Base-by-base conservation (phyloP, 495 filamentous ascomycete genomes). In the Neurospora cerealis region DNA sequence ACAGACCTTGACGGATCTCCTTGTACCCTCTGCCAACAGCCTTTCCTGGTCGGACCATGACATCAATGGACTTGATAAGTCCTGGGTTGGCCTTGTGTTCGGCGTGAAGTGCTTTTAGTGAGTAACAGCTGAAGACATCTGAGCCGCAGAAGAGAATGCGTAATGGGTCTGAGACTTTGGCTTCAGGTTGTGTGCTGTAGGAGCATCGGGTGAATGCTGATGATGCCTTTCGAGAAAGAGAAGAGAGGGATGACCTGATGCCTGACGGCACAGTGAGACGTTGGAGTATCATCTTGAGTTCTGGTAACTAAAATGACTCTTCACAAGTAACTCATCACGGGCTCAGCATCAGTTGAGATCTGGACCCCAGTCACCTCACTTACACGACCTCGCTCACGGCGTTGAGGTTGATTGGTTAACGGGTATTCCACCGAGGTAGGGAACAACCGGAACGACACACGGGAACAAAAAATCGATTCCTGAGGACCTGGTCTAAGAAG, bases 101-200 rank as follows among this genome's bases (percentile, higher is more conserved):
- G 3, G 79, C 76, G 78, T 92, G 82, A 66, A 99, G 83, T 28
- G 92, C 92, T 70, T 85, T 84, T 69, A 99, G 86, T 3, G 94
- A 93, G 42, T 88, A 88, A 78, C 91, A 91, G 82, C 95, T 97
- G 82, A 98, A 97, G 7, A 92, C 86, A 79, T 99, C 96, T 13
- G 96, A 96, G 36, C 96, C 96, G 80, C 94, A 98, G 83, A 97
- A 99, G 21, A 99, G 89, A 70, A 99, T 93, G n/a, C 91, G 88
- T 37, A 99, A 86, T 2, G 93, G 93, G 10, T 86, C 81, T 0
- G 83, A 84, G 21, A 21, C 62, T 41, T 76, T 81, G 69, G 34
- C 10, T 41, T 38, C 9, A 38, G 34, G 62, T 41, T 21, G 2
- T 42, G 54, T 66, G 54, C 54, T 66, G 54, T 66, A 66, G 3